A percentile compares a stretch with the other conserved stretches of the same genome.
Conservation (phyloP, 352 stramenopile species). For the Globisporangium radiosum region DNA sequence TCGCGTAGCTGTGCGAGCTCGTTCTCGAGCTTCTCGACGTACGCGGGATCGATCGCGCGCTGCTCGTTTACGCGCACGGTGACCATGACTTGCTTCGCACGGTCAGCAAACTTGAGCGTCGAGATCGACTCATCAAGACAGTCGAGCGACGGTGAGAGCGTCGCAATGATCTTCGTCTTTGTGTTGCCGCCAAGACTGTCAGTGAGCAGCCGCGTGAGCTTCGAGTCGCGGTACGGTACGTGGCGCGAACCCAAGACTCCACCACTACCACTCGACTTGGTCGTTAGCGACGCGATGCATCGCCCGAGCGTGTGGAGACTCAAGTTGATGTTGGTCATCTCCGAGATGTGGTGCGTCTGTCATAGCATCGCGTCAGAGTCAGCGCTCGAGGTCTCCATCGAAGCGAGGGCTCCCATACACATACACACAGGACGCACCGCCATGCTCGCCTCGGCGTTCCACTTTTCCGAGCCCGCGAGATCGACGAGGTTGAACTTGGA, state of each 20-base stretch:
- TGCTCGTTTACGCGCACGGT: slow-evolving; percentile 81
- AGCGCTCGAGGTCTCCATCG: not conserved
- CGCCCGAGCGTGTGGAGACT: slow-evolving; percentile 88
- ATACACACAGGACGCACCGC: slow-evolving; percentile 19
- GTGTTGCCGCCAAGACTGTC: slow-evolving; percentile 85
- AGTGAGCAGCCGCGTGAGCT: slow-evolving; percentile 89
- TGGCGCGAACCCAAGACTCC: slow-evolving; percentile 27
- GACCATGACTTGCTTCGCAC: slow-evolving; percentile 89
- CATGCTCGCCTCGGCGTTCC: slow-evolving; percentile 84
- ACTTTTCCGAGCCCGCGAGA: slow-evolving; percentile 91
- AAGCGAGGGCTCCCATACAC: not conserved
- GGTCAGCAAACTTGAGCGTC: slow-evolving; percentile 92
- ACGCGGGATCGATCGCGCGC: slow-evolving; percentile 77
- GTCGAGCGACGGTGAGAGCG: slow-evolving; percentile 75
- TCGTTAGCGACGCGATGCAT: slow-evolving; percentile 79
- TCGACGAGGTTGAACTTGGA: slow-evolving; percentile 95
- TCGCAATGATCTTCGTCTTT: slow-evolving; percentile 91
- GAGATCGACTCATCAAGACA: slow-evolving; percentile 90
- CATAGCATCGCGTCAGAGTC: not conserved
- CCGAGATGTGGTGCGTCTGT: slow-evolving; percentile 76
- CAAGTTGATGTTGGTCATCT: slow-evolving; percentile 94
- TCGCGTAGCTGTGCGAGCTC: slow-evolving; percentile 77
- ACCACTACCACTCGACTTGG: slow-evolving; percentile 15
- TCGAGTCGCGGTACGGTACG: slow-evolving; percentile 92
- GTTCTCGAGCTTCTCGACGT: slow-evolving; percentile 84